Percentiles rank a stretch among this genome's conserved stretches.
Evolutionary conservation across 2,329 filamentous ascomycete genomes (phyloP).

Genomic region (Lasiodiplodia gonubiensis): DNA sequence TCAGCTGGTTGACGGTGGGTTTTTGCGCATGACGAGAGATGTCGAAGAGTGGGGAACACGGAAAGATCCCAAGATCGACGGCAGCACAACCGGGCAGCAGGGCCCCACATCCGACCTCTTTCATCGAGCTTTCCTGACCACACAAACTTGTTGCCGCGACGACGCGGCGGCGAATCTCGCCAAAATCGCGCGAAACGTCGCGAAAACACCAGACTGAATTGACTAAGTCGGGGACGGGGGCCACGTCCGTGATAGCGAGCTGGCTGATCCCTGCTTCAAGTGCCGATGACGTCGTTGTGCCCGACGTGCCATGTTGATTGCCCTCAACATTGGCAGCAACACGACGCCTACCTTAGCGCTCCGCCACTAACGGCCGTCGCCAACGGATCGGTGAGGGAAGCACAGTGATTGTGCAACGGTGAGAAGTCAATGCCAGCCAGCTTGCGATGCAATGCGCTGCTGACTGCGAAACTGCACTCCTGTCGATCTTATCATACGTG

Average conservation of each 20-base stretch:
- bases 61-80: not conserved
- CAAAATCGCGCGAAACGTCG: not conserved
- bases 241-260: not conserved
- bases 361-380: not conserved
- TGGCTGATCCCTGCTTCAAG: not conserved
- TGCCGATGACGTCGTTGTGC: constrained; percentile 2
- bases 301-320: constrained; percentile 12
- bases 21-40: not conserved
- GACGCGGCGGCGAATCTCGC: not conserved
- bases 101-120: not conserved
- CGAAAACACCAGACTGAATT: too few relatives aligned
- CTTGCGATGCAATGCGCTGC: not conserved
- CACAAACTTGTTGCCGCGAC: too few relatives aligned
- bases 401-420: too few relatives aligned
- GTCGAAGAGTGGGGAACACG: not conserved
- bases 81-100: not conserved
- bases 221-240: too few relatives aligned
- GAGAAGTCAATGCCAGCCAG: not conserved
- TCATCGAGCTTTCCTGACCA: not conserved
- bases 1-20: not conserved
- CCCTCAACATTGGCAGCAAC: not conserved
- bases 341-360: not conserved
- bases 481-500: constrained; percentile 10
- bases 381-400: not conserved
- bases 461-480: constrained; percentile 5